phyloP scores from a whole-genome alignment of 1,284 basidiomycete species.

The Tylopilus orsonianus region DNA sequence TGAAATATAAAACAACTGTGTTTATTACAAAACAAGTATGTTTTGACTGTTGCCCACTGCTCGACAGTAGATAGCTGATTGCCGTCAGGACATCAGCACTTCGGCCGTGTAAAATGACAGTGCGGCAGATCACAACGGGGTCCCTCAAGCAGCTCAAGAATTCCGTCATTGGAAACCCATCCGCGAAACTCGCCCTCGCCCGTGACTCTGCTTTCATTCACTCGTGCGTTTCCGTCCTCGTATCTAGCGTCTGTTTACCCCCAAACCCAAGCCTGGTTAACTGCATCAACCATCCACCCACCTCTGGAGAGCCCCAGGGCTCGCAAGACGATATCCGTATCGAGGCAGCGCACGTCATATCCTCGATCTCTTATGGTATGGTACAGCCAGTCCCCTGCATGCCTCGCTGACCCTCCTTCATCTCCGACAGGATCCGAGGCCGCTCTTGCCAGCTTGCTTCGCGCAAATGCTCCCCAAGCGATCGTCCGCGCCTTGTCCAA shows the following conservation, averaged over 20 bases:
- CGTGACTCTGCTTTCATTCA: conserved; percentile 53
- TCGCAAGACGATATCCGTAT: conserved; percentile 53
- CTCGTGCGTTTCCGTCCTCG: conserved; percentile 40
- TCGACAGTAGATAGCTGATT: neutral
- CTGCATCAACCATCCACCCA: conserved; percentile 47
- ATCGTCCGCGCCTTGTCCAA: conserved; percentile 56
- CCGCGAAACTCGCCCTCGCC: conserved; percentile 58
- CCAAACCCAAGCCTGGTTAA: conserved; percentile 50
- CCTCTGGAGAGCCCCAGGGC: conserved; percentile 35
- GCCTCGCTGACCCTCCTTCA: neutral
- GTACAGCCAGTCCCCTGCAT: neutral
- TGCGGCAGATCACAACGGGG: conserved; percentile 38
- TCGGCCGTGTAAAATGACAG: conserved; percentile 41
- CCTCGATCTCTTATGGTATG: conserved; percentile 65
- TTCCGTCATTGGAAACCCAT: conserved; percentile 70
- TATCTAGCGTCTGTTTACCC: conserved; percentile 3
- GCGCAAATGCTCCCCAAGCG: conserved; percentile 52
- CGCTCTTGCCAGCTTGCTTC: conserved; percentile 56
- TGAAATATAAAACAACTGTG: no score
- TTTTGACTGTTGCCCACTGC: no score
- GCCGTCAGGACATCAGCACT: neutral
- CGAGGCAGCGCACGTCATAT: conserved; percentile 72
- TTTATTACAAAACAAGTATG: no score
- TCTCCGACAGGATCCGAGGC: conserved; percentile 52
- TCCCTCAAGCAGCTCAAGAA: conserved; percentile 69